Evolutionary conservation across 495 filamentous ascomycete species (phyloP).

Genomic region (Endocarpon pusillum): DNA sequence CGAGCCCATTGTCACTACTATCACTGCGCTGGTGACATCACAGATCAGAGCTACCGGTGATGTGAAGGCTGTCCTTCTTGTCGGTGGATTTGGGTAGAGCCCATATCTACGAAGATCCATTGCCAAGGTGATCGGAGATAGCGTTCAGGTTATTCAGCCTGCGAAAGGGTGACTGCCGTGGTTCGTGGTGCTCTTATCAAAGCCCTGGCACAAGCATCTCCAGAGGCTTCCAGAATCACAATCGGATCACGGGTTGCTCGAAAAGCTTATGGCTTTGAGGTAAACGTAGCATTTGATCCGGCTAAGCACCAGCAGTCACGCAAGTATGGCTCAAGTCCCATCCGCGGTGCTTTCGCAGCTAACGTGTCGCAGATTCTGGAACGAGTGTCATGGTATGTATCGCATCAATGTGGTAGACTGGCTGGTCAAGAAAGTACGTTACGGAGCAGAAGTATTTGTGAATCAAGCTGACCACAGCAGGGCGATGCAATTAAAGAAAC

Average conservation of each 20-base stretch:
- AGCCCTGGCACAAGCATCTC: constrained; percentile 12
- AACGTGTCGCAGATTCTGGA: too few species aligned
- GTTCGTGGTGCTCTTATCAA: constrained; percentile 25
- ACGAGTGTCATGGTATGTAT: too few species aligned
- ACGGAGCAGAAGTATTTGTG: too few species aligned
- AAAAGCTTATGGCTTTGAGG: too few species aligned
- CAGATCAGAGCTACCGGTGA: constrained; percentile 6
- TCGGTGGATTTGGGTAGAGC: constrained; percentile 54
- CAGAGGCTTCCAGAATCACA: constrained; percentile 9
- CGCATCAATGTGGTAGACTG: constrained; percentile 24
- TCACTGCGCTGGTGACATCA: constrained; percentile 9
- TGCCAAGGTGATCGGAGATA: constrained; percentile 4
- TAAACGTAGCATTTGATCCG: too few species aligned
- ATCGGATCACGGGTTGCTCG: constrained; percentile 21
- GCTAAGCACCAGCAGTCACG: too few species aligned
- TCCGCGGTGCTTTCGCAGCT: too few species aligned
- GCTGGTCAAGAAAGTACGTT: constrained; percentile 19
- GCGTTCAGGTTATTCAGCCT: constrained; percentile 13
- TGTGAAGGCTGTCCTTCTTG: constrained; percentile 40
- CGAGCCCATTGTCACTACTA: constrained; percentile 9
- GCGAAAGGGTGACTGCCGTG: constrained; percentile 25
- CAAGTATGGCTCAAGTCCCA: too few species aligned
- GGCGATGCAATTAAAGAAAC: too few species aligned
- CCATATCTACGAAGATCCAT: constrained; percentile 33
- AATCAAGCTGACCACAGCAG: too few species aligned